A percentile compares a stretch with the other conserved stretches of the same genome.
phyloP scores from a whole-genome alignment of 1,139 yeast genomes.

The Kluyveromyces sp. region DNA sequence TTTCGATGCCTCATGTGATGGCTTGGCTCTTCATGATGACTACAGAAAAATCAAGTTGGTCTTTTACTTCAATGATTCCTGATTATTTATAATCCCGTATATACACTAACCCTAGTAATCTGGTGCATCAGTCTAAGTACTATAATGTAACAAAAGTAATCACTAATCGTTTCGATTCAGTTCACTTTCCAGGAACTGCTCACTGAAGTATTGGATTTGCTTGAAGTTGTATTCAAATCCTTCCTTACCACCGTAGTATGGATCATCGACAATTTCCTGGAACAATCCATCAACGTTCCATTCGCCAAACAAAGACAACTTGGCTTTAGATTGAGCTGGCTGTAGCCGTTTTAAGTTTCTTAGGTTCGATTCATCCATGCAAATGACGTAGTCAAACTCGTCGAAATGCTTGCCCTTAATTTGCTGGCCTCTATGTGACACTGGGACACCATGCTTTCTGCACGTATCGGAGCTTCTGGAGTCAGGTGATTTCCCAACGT shows the following conservation, averaged over 20 bases:
- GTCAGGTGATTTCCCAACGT: slow-evolving; percentile 78
- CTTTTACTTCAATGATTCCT: background rate
- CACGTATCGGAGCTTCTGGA: slow-evolving; percentile 65
- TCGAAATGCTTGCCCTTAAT: slow-evolving; percentile 51
- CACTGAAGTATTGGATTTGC: slow-evolving; percentile 69
- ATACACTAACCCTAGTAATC: background rate
- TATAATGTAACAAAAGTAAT: background rate
- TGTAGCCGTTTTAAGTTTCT: slow-evolving; percentile 50
- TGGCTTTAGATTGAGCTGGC: slow-evolving; percentile 47
- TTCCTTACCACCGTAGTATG: slow-evolving; percentile 79
- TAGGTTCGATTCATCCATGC: slow-evolving; percentile 73
- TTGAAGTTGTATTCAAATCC: slow-evolving; percentile 76
- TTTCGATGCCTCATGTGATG: no score
- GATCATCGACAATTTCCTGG: slow-evolving; percentile 67
- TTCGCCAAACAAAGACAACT: slow-evolving; percentile 65
- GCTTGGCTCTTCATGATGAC: background rate
- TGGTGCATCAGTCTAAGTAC: background rate
- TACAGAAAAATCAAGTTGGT: background rate
- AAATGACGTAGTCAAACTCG: slow-evolving; percentile 73
- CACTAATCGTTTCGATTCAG: slow-evolving; percentile 9
- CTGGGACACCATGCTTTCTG: slow-evolving; percentile 62
- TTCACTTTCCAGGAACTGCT: slow-evolving; percentile 52
- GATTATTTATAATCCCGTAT: background rate
- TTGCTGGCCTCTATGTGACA: slow-evolving; percentile 70
- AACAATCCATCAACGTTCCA: slow-evolving; percentile 46